A percentile compares a stretch with the other conserved stretches of the same genome.
These are phyloP conservation scores for Apiospora arundinis DNA, from an alignment of 2,329 filamentous ascomycete genomes.

Conservation along the genomic window DNA sequence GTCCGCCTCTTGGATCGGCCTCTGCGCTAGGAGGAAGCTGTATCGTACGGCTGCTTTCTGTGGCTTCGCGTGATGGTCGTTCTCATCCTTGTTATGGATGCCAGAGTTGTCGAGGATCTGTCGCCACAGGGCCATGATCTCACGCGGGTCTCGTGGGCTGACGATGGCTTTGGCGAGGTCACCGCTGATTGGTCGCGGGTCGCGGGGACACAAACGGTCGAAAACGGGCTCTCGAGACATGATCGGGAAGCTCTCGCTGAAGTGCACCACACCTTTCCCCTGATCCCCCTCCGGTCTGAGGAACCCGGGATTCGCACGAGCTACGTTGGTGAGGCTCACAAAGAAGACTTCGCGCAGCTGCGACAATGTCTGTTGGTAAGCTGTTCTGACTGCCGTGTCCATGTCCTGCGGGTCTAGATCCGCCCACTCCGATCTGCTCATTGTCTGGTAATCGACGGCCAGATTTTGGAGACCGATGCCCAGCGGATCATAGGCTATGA, in stretches of 20 bases:
- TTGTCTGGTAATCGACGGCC: neutral
- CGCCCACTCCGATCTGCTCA: neutral
- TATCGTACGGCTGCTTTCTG: neutral
- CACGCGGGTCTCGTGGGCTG: slow-evolving; percentile 5
- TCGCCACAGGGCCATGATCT: neutral
- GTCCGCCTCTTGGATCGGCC: neutral
- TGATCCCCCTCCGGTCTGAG: neutral
- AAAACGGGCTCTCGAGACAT: slow-evolving; percentile 14
- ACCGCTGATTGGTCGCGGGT: neutral
- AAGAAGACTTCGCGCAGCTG: slow-evolving; percentile 18
- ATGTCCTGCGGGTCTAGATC: neutral
- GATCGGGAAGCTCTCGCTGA: slow-evolving; percentile 6
- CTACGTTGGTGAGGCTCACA: neutral
- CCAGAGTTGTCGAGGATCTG: neutral
- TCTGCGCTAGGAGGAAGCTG: slow-evolving; percentile 1
- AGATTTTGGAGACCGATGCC: neutral
- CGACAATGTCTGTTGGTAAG: neutral
- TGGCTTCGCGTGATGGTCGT: no score
- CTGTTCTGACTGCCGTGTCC: neutral
- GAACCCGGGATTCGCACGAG: neutral
- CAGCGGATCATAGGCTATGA: slow-evolving; percentile 15
- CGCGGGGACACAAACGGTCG: neutral
- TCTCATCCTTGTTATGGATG: neutral
- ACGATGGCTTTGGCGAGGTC: neutral
- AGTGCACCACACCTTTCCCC: neutral